phyloP scores from a whole-genome alignment of 1,284 basidiomycete genomes.

The Exobasidium cylindrosporum region DNA sequence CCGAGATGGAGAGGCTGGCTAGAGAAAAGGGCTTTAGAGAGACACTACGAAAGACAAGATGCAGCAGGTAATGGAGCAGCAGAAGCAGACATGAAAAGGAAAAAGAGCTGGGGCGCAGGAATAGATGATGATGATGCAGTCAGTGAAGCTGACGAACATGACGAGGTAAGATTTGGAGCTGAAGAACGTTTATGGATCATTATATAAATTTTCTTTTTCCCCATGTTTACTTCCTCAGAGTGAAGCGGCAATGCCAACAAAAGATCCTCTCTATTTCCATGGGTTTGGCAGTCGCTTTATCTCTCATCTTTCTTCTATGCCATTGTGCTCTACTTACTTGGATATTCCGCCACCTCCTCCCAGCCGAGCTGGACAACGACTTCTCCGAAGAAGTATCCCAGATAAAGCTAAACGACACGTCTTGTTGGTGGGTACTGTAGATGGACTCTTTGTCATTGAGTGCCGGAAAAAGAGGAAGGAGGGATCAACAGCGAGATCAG shows the following conservation, averaged over 20 bases:
- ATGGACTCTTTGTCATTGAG: constrained; percentile 32
- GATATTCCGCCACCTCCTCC: constrained; percentile 16
- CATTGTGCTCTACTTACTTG: constrained; percentile 32
- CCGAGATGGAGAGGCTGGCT: constrained; percentile 15
- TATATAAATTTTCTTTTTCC: not conserved
- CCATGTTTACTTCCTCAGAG: too few species aligned
- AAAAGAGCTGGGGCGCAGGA: constrained; percentile 15
- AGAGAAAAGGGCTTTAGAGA: constrained; percentile 15
- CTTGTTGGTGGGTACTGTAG: constrained; percentile 26
- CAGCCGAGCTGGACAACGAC: not conserved
- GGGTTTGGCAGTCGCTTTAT: constrained; percentile 37
- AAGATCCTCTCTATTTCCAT: constrained; percentile 23
- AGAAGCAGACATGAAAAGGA: constrained; percentile 5
- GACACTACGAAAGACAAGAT: constrained; percentile 10
- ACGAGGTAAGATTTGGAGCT: constrained; percentile 6
- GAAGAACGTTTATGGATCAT: too few species aligned
- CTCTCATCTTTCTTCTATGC: constrained; percentile 33
- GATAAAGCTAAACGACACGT: constrained; percentile 14
- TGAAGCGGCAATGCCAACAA: not conserved
- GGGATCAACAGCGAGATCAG: not conserved
- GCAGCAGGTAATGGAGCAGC: not conserved
- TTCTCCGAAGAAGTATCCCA: constrained; percentile 2
- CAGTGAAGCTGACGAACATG: constrained; percentile 7
- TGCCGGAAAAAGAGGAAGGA: not conserved
- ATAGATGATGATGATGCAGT: constrained; percentile 12